phyloP scores from a whole-genome alignment of 2,329 filamentous ascomycete genomes.

The Coniochaeta pulveracea region DNA sequence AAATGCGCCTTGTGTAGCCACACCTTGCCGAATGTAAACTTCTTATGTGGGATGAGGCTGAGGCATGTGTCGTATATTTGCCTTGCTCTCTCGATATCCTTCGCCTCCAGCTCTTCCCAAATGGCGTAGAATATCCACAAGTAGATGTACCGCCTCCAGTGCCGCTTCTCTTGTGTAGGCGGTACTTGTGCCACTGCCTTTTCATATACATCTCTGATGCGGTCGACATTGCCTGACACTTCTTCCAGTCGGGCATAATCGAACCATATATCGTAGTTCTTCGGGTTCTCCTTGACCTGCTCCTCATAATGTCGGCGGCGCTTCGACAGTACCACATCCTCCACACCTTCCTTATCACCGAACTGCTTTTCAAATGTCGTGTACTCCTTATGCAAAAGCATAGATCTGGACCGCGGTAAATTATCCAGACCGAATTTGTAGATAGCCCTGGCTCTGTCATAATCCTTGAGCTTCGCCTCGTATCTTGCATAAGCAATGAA shows the following conservation, averaged over 20 bases:
- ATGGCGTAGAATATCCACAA: slow-evolving; percentile 96
- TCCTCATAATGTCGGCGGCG: slow-evolving; percentile 89
- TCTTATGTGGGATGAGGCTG: slow-evolving; percentile 83
- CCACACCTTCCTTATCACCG: slow-evolving; percentile 83
- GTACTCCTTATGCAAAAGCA: slow-evolving; percentile 81
- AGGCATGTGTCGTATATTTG: slow-evolving; percentile 89
- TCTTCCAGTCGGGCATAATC: slow-evolving; percentile 91
- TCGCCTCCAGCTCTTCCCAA: slow-evolving; percentile 82
- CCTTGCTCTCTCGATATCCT: slow-evolving; percentile 65
- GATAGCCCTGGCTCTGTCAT: slow-evolving; percentile 84
- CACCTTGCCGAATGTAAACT: slow-evolving; percentile 94
- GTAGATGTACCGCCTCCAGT: slow-evolving; percentile 96
- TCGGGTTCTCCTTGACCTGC: slow-evolving; percentile 82
- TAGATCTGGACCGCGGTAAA: slow-evolving; percentile 76
- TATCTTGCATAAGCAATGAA: slow-evolving; percentile 95
- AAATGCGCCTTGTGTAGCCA: slow-evolving; percentile 94
- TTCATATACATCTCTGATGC: slow-evolving; percentile 88
- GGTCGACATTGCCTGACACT: slow-evolving; percentile 66
- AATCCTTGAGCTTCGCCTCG: slow-evolving; percentile 89
- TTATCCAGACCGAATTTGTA: slow-evolving; percentile 95
- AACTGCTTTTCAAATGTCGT: slow-evolving; percentile 98
- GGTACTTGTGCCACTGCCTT: slow-evolving; percentile 91
- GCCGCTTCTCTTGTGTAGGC: slow-evolving; percentile 89
- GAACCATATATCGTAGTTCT: slow-evolving; percentile 97
- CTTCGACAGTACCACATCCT: slow-evolving; percentile 93